These are phyloP conservation scores for Krasilnikovozyma curviuscula DNA, from an alignment of 768 basidiomycete genomes.

Conservation along the genomic window DNA sequence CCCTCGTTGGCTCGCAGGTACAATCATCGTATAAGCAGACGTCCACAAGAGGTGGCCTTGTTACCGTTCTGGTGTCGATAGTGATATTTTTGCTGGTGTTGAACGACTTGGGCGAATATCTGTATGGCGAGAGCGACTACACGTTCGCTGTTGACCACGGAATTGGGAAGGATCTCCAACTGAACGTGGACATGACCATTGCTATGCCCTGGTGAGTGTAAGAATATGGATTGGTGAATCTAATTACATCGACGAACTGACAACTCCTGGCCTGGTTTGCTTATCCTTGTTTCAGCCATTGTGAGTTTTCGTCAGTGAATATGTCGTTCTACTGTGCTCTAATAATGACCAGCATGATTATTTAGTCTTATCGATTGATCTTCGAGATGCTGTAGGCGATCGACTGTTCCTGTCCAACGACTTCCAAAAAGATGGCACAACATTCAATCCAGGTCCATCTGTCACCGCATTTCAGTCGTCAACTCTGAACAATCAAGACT, in stretches of 20 bases:
- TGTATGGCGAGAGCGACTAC: conserved; percentile 85
- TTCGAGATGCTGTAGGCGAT: conserved; percentile 87
- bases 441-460: no score
- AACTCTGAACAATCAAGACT: no score
- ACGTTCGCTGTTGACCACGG: conserved; percentile 65
- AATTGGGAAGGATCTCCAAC: conserved; percentile 44
- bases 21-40: conserved; percentile 51
- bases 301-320: not conserved
- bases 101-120: conserved; percentile 73
- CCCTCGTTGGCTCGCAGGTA: no score
- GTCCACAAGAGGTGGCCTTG: conserved; percentile 58
- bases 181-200: conserved; percentile 62
- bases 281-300: not conserved
- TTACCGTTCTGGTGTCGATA: conserved; percentile 48
- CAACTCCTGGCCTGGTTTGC: not conserved
- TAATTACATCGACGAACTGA: no score
- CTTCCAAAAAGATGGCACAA: conserved; percentile 66
- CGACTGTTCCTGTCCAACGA: conserved; percentile 60
- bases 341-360: not conserved
- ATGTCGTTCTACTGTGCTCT: not conserved
- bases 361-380: conserved; percentile 63
- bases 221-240: no score
- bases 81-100: conserved; percentile 55
- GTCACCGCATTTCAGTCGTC: no score
- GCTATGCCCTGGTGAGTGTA: conserved; percentile 13